phyloP scores from a whole-genome alignment of 345 rosid genomes.

The Rubroshorea leprosula region DNA sequence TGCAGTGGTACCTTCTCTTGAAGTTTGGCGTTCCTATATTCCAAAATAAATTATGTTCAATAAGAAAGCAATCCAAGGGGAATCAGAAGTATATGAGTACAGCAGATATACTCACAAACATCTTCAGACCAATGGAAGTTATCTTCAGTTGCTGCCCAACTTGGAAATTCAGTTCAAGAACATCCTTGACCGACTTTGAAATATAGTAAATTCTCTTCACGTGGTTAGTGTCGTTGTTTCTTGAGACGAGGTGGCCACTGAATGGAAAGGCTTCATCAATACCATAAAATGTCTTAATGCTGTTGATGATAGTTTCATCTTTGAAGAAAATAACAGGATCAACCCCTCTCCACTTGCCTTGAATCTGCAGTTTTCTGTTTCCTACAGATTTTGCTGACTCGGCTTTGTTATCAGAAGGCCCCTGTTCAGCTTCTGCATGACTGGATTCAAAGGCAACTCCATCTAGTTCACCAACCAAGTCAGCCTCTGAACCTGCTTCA shows the following conservation, averaged over 20 bases:
- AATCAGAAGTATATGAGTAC: neutral
- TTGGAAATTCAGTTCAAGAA: conserved; percentile 61
- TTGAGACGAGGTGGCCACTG: conserved; percentile 63
- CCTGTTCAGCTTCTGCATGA: conserved; percentile 29
- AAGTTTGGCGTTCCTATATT: conserved; percentile 73
- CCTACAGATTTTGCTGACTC: conserved; percentile 34
- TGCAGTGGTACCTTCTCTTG: conserved; percentile 63
- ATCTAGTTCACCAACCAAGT: no score
- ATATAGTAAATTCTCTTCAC: conserved; percentile 93
- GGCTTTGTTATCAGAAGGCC: conserved; percentile 28
- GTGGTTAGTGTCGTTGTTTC: conserved; percentile 70
- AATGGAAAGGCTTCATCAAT: conserved; percentile 74
- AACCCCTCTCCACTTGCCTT: conserved; percentile 91
- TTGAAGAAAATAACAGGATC: conserved; percentile 83
- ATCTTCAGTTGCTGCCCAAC: conserved; percentile 86
- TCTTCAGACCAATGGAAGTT: conserved; percentile 84
- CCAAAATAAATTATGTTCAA: neutral
- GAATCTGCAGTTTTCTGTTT: conserved; percentile 81
- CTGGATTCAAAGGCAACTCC: conserved; percentile 22
- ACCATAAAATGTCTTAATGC: conserved; percentile 77
- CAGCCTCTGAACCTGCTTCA: conserved; percentile 37
- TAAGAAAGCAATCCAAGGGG: neutral
- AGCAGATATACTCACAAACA: conserved; percentile 84
- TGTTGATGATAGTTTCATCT: conserved; percentile 57
- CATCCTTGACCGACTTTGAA: conserved; percentile 78